Base-by-base conservation (phyloP, 345 rosid species). In the Linum usitatissimum region DNA sequence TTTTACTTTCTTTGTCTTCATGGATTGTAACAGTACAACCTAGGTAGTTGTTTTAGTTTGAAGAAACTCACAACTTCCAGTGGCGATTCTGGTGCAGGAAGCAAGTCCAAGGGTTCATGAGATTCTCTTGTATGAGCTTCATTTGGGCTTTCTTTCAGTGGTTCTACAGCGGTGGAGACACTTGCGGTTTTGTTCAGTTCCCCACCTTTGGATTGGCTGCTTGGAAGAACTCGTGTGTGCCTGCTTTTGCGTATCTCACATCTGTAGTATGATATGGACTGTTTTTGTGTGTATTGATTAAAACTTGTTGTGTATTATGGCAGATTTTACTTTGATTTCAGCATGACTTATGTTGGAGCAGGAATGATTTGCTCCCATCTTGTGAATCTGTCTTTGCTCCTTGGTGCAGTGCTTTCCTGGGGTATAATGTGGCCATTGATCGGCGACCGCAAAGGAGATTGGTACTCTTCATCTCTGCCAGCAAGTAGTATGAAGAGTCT, bases 391-490 rank as follows among this genome's bases (percentile, higher is more conserved):
- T 93, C 99, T 15, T 71, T 93, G 75, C 96, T 90, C 45, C 66
- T 90, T 6, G 99, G 99, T 9, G 99, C 94, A 0, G 71, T 93
- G 10, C 85, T 90, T 49, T 93, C 99, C 0, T 90, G 96, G 96
- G 97, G 91, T 67, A 64, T 93, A 14, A 93, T 85, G 97, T 93
- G 99, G 99, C 97, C 99, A 6, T 72, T 90, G 6, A 87, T 93
- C 30, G 68, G 71, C 0, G 72, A 66, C 55, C 91, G 74, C 61
- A 76, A 82, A 77, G 97, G 99, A 4, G 74, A 83, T 23, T 93
- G 99, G 97, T 93, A 72, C 56, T 79, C 87, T 28, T 75, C 72
- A 36, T 63, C 77, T 28, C 55, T 79, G 65, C 69, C 84, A 9
- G 69, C 80, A 78, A 80, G 82, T 74, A 88, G 96, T 71, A 88